A percentile compares a stretch with the other conserved stretches of the same genome.
Conservation (phyloP, 495 filamentous ascomycete species). For the Tetracladium marchalianum region DNA sequence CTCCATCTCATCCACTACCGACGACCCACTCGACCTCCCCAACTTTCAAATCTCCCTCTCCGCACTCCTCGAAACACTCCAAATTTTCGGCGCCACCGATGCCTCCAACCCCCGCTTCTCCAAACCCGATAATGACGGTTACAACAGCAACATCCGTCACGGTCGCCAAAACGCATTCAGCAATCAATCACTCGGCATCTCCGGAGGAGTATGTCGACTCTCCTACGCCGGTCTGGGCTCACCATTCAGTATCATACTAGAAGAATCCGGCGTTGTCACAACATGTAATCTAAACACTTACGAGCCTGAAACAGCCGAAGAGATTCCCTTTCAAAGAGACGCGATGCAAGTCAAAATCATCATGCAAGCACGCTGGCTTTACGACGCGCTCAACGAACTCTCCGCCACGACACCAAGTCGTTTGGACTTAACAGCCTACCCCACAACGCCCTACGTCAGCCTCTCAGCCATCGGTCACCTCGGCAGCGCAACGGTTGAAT, state of each 20-base stretch:
- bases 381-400: slow-evolving; percentile 77
- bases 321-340: slow-evolving; percentile 78
- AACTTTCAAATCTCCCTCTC: slow-evolving; percentile 77
- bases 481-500: slow-evolving; percentile 76
- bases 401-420: slow-evolving; percentile 57
- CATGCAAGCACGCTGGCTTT: slow-evolving; percentile 74
- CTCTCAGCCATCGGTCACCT: slow-evolving; percentile 65
- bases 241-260: slow-evolving; percentile 69
- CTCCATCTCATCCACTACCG: slow-evolving; percentile 22
- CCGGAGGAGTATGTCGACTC: slow-evolving; percentile 72
- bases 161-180: slow-evolving; percentile 59
- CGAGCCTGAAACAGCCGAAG: slow-evolving; percentile 51
- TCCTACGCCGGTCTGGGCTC: slow-evolving; percentile 62
- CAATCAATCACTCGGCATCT: slow-evolving; percentile 63
- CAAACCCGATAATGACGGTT: slow-evolving; percentile 39
- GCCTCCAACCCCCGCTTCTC: slow-evolving; percentile 37
- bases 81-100: slow-evolving; percentile 82
- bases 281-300: slow-evolving; percentile 92
- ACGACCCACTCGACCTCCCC: slow-evolving; percentile 26
- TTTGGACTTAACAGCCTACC: slow-evolving; percentile 40
- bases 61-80: slow-evolving; percentile 84
- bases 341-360: slow-evolving; percentile 85
- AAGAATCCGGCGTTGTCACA: slow-evolving; percentile 79
- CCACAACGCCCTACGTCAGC: slow-evolving; percentile 59
- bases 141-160: slow-evolving; percentile 40